Evolutionary conservation across 2,329 filamentous ascomycete species (phyloP), one percentile per base, ranked within the genome.

Genomic region (Ceratocystis alfenasii): DNA sequence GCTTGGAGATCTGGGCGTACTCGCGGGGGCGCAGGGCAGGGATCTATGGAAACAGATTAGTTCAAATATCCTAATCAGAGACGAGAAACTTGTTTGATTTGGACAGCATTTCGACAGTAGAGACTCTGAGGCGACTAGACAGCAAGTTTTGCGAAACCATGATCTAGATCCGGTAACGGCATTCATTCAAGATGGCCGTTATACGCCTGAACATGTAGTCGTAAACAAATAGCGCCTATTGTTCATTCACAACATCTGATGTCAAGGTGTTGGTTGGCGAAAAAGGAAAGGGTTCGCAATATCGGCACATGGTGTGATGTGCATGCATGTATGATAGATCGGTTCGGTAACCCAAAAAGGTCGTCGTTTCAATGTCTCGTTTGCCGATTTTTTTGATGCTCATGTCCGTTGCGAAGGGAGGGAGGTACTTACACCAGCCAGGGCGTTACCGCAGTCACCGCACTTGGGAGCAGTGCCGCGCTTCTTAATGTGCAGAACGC

Each of bases 401-500:
- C 69, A 69, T 66, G 60, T 68, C 68, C 66, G 62, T 65, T 59
- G 65, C 17, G 33, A 45, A 25, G 15, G 4, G 44, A 53, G 20
- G 71, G 67, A 70, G 12, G 36, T 41, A 95, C 91, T 88, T 90
- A 99, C 92, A 80, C 94, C 94, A 77, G 90, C 86, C 76, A 99
- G 88, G 84, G 97, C 97, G 83, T 86, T 86, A 77, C 94, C 94
- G 78, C 95, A 99, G 85, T 99, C 94, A 85, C 95, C 90, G 79
- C 94, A 99, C 86, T 99, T 99, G 77, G 94, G 94, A 71, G 92
- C 89, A 78, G 91, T 95, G 74, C 92, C 94, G 79, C 87, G 89
- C 90, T 99, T 99, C 89, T 97, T 97, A 84, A 96, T 92, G 88
- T 99, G 93, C 74, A 97, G 89, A 78, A 96, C 87, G 79, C 94